Percentiles rank a stretch among this genome's conserved stretches.
These are phyloP conservation scores for Ophiostoma tasmaniense DNA, from an alignment of 2,329 filamentous ascomycete genomes.

Conservation along the genomic window DNA sequence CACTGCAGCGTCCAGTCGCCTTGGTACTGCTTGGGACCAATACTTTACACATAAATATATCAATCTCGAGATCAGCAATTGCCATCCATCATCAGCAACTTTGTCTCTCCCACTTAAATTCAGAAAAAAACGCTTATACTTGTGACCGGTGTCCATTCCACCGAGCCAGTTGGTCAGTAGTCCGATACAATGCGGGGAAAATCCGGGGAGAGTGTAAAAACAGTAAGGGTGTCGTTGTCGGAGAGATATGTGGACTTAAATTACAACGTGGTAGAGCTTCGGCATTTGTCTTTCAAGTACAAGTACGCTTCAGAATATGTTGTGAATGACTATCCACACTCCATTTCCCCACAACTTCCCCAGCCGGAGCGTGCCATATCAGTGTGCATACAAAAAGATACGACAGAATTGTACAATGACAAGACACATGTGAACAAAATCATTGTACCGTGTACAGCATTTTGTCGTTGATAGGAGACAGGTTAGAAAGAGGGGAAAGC, in stretches of 20 bases:
- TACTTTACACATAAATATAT: background rate
- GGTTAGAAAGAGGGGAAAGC: background rate
- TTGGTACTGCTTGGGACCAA: background rate
- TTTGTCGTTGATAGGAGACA: background rate
- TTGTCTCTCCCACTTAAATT: background rate
- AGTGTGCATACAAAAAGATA: background rate
- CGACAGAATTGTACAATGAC: background rate
- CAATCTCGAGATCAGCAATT: background rate
- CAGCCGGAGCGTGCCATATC: background rate
- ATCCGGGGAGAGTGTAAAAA: background rate
- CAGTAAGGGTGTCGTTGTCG: background rate
- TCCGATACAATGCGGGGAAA: background rate
- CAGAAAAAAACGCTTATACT: background rate
- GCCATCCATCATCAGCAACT: background rate
- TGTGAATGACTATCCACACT: background rate
- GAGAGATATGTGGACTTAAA: background rate
- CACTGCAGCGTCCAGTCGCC: background rate
- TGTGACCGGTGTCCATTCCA: background rate
- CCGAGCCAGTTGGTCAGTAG: background rate
- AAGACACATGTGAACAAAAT: background rate
- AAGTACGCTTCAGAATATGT: background rate
- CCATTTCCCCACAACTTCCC: background rate
- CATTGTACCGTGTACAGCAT: background rate
- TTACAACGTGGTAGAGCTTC: background rate
- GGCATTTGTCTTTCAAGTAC: background rate